Conservation (phyloP, 768 basidiomycete genomes). For the Arthromyces matolae region DNA sequence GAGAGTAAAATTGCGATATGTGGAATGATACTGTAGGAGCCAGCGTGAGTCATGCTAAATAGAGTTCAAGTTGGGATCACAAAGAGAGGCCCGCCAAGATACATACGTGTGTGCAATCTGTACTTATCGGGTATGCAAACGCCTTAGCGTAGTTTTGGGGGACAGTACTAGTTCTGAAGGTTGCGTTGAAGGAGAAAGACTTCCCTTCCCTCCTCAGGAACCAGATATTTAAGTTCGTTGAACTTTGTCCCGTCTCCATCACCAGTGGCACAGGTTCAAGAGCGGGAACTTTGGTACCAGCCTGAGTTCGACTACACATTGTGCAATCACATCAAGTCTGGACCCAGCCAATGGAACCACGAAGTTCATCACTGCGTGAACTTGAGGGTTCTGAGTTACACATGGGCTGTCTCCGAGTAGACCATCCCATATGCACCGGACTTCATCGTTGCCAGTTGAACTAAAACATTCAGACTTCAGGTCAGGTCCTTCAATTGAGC, state of each 20-base stretch:
- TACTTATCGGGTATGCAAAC: too few relatives aligned
- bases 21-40: too few relatives aligned
- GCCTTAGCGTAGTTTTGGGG: too few relatives aligned
- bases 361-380: slow-evolving; percentile 84
- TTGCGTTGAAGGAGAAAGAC: too few relatives aligned
- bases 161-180: too few relatives aligned
- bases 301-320: slow-evolving; percentile 77
- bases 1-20: too few relatives aligned
- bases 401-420: slow-evolving; percentile 53
- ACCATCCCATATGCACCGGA: slow-evolving; percentile 91
- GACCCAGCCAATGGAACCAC: slow-evolving; percentile 41
- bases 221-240: too few relatives aligned
- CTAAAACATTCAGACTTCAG: slow-evolving; percentile 77
- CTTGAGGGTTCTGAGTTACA: slow-evolving; percentile 70
- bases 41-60: too few relatives aligned
- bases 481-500: slow-evolving; percentile 91
- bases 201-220: too few relatives aligned
- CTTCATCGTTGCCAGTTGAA: slow-evolving; percentile 84
- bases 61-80: too few relatives aligned
- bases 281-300: slow-evolving; percentile 74
- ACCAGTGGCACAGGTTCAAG: slow-evolving; percentile 40
- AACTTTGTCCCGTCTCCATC: slow-evolving; percentile 6
- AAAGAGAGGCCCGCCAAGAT: too few relatives aligned
- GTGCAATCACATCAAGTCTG: slow-evolving; percentile 50
- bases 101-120: too few relatives aligned